Evolutionary conservation across 1,139 yeast species (phyloP), one percentile per base, ranked within the genome.

Genomic region (Kodamaea sp.): DNA sequence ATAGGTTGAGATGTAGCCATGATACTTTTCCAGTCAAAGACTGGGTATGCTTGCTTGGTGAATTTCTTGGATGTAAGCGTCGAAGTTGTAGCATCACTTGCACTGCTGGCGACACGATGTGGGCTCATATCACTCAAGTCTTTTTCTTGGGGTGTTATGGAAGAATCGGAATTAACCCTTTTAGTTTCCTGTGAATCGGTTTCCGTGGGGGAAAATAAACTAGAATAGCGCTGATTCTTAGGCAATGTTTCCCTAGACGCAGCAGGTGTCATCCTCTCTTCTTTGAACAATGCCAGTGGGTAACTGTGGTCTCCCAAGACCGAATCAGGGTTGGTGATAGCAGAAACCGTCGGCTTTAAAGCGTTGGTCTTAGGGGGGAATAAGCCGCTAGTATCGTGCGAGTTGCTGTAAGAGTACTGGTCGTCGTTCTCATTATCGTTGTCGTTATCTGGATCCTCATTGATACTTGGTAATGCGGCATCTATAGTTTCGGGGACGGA

Each of bases 401-500:
- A 35, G 10, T 36, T 28, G 7, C 31, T 29, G 16, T 33, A 37
- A 7, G 41, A 37, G 23, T 33, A 31, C 4, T 35, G 13, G 26
- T 30, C 46, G n/a, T 13, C 33, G 18, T 18, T 13, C 13, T 33
- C 38, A n/a, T 46, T 53, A 22, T 31, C 40, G 14, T 47, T 50
- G 28, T 55, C 63, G 29, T 57, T 60, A 36, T 58, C 66, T 7
- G 57, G 50, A 31, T 58, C 65, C 41, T 69, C 74, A 28, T 51
- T 38, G 22, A 66, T 66, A 35, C 63, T 56, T 2, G 73, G 74
- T 34, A 69, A 46, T 4, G 62, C 54, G 3, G 59, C 67, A 45
- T 70, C 75, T 4, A 69, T 59, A 1, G 76, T 70, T 24, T 68
- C 76, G 0, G 76, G 76, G 7, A 70, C 57, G 0, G 70, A 65